These are phyloP conservation scores for Ceratopteris richardii DNA, from an alignment of 75 land plant species.

Conservation along the genomic window DNA sequence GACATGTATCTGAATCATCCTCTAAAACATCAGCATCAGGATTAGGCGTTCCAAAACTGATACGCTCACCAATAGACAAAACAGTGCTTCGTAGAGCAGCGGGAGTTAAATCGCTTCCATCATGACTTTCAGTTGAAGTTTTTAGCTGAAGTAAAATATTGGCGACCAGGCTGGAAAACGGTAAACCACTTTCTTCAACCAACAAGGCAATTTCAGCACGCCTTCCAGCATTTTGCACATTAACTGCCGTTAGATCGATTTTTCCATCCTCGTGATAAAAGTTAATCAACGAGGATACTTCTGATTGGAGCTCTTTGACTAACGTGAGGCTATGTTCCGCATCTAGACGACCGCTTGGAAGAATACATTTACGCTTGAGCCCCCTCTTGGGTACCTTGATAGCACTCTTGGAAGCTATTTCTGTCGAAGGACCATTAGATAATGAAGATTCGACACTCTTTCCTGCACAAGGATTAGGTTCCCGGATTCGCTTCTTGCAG, in stretches of 20 bases:
- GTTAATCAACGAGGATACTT: background rate
- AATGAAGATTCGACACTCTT: too few relatives aligned
- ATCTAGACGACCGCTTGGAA: background rate
- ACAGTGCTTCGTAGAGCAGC: constrained; percentile 37
- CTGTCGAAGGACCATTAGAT: too few relatives aligned
- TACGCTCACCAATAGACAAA: constrained; percentile 51
- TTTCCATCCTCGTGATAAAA: background rate
- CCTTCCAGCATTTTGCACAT: background rate
- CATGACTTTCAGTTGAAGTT: constrained; percentile 15
- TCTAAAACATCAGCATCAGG: constrained; percentile 63
- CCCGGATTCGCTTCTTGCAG: too few relatives aligned
- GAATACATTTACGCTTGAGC: too few relatives aligned
- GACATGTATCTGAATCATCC: constrained; percentile 40
- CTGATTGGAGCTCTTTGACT: background rate
- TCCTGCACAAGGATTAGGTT: too few relatives aligned
- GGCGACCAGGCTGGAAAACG: constrained; percentile 43
- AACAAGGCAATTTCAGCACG: constrained; percentile 25
- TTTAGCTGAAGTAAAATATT: constrained; percentile 18
- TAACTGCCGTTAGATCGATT: background rate
- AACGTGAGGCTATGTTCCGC: background rate
- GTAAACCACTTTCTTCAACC: constrained; percentile 52
- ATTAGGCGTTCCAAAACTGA: constrained; percentile 40
- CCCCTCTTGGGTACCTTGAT: too few relatives aligned
- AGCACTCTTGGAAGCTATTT: too few relatives aligned
- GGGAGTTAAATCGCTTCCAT: constrained; percentile 20